These are phyloP conservation scores for Oryza punctata DNA, from an alignment of 176 grass and related monocot species.

Conservation along the genomic window DNA sequence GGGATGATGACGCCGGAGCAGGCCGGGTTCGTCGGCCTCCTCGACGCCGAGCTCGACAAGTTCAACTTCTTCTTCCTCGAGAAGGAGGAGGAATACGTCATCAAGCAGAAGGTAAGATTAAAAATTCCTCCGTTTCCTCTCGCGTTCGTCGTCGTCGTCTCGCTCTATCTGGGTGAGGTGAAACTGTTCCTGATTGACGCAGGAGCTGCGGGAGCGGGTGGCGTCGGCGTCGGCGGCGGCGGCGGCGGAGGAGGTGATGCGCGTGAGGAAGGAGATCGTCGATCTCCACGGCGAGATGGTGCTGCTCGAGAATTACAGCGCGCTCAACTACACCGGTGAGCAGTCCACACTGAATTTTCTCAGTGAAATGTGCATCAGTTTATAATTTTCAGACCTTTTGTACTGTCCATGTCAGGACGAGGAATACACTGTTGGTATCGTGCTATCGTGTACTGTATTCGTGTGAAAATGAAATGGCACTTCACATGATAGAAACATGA, in stretches of 20 bases:
- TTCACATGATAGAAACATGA: background rate
- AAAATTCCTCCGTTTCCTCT: background rate
- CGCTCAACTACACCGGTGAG: conserved; percentile 86
- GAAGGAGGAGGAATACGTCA: conserved; percentile 91
- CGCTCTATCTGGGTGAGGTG: background rate
- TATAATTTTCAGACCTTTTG: background rate
- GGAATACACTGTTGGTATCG: background rate
- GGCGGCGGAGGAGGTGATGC: conserved; percentile 63
- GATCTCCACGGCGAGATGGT: conserved; percentile 90
- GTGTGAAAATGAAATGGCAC: too few species aligned
- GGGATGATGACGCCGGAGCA: conserved; percentile 51
- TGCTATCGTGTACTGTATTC: too few species aligned
- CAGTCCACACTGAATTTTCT: background rate
- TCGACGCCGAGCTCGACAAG: conserved; percentile 86
- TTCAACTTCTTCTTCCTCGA: conserved; percentile 79
- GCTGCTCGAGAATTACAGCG: conserved; percentile 85
- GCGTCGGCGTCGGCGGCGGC: conserved; percentile 27
- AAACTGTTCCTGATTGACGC: background rate
- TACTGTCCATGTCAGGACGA: too few species aligned
- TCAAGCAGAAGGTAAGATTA: conserved; percentile 70
- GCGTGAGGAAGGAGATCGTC: conserved; percentile 73
- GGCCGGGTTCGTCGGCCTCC: conserved; percentile 55
- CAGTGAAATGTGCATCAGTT: background rate
- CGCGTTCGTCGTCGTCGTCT: too few species aligned
- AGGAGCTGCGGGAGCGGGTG: conserved; percentile 69